Evolutionary conservation across 306 rosid species (phyloP).

Genomic region (Corylus heterophylla): DNA sequence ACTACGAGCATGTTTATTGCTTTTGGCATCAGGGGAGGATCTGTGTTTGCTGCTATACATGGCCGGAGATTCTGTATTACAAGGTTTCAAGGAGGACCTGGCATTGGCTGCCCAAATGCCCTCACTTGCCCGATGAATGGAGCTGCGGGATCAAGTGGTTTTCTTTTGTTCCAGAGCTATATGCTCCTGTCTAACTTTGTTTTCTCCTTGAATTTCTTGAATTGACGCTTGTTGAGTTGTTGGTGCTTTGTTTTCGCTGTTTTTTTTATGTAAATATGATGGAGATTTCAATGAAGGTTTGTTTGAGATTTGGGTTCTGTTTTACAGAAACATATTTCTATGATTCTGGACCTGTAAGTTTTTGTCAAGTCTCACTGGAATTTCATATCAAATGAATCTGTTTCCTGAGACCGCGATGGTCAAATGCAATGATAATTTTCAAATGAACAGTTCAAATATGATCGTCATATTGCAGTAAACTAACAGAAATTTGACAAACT

Average conservation of each 20-base stretch:
- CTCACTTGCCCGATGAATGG: slow-evolving; percentile 72
- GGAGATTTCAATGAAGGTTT: neutral
- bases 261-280: neutral
- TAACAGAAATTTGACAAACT: too few species aligned
- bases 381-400: too few species aligned
- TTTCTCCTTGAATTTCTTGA: neutral
- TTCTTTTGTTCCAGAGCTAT: slow-evolving; percentile 70
- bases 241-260: neutral
- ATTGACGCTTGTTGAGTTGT: neutral
- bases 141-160: slow-evolving; percentile 90
- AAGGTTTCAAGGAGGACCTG: slow-evolving; percentile 68
- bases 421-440: too few species aligned
- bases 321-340: neutral
- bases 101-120: slow-evolving; percentile 93
- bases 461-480: too few species aligned
- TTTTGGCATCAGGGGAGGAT: slow-evolving; percentile 89
- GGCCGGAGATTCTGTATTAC: slow-evolving; percentile 93
- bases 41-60: slow-evolving; percentile 82
- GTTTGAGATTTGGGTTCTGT: neutral
- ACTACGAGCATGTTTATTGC: slow-evolving; percentile 88
- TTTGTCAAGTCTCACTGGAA: too few species aligned
- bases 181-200: slow-evolving; percentile 44
- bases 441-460: too few species aligned
- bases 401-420: too few species aligned
- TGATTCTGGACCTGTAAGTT: too few species aligned